These are phyloP conservation scores for Fennellomyces sp. DNA, from an alignment of 371 early-diverging fungal species.

Conservation along the genomic window DNA sequence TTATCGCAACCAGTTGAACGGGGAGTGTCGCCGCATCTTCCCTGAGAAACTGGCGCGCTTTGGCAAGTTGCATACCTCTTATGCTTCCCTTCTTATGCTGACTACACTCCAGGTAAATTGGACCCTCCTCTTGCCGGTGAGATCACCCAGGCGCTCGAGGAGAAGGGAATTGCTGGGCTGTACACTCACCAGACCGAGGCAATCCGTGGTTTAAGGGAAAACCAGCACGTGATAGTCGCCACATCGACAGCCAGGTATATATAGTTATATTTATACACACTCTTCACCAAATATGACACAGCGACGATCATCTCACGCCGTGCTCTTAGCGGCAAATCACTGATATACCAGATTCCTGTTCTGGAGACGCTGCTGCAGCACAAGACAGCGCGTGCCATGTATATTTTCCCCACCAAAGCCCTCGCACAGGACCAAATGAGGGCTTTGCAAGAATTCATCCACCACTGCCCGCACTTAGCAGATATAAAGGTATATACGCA, in stretches of 20 bases:
- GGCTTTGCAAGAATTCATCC: constrained; percentile 43
- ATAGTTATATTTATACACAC: neutral
- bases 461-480: constrained; percentile 14
- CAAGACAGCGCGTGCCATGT: constrained; percentile 45
- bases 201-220: constrained; percentile 44
- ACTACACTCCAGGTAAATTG: constrained; percentile 15
- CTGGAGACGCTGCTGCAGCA: constrained; percentile 54
- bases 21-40: constrained; percentile 13
- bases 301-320: neutral
- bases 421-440: constrained; percentile 80
- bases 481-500: constrained; percentile 18
- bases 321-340: constrained; percentile 72
- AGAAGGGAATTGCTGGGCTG: constrained; percentile 43
- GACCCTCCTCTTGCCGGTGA: constrained; percentile 16
- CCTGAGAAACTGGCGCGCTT: constrained; percentile 23
- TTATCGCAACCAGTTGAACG: constrained; percentile 33
- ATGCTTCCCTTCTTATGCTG: neutral
- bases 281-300: too few species aligned
- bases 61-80: constrained; percentile 11
- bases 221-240: constrained; percentile 62
- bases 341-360: constrained; percentile 76
- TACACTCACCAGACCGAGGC: constrained; percentile 78
- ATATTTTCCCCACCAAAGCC: constrained; percentile 78
- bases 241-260: constrained; percentile 72
- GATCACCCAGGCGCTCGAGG: constrained; percentile 26